Base-by-base conservation (phyloP, 805 yeast species). In the Ascoidea tarda region DNA sequence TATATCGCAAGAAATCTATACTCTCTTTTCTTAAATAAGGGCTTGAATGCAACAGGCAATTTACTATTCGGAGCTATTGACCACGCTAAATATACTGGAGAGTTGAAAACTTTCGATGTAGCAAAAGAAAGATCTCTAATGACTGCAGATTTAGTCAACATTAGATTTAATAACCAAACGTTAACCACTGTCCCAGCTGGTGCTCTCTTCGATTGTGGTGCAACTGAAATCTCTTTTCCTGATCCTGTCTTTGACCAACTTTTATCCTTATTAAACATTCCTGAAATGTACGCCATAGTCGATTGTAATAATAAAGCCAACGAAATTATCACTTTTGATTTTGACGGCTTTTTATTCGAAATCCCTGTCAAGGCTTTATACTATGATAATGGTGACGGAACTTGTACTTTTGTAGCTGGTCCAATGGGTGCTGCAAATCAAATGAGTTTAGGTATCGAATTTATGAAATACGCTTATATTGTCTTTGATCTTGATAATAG, bases 361-460 rank as follows among this genome's bases (percentile, higher is more conserved):
- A 54, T 55, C 32, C 57, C 42, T 46, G 32, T 32, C 46, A 45
- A 16, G 46, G 33, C 42, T 31, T 57, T 16, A 50, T 50, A 61
- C 10, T 57, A 64, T 5, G 59, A 59, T 32, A 48, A 57, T 5
- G 57, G 62, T 6, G 61, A 67, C 1, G 58, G 61, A 4, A 60
- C 66, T 28, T 79, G 83, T 66, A 72, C 70, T 6, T 59, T 78
- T 48, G 79, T 77, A 12, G 57, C 77, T 6, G 56, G 66, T 44
- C 56, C 63, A 4, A 58, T 69, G 5, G 67, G 66, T 38, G 66
- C 64, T 52, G 67, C 67, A 33, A 55, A 64, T 5, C 64, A 70
- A 54, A 71, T 73, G 14, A 70, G 81, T 6, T 62, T 78, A 16
- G 86, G 85, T 51, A 82, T 78, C 60, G 66, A 74, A 5, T 75